A percentile compares a stretch with the other conserved stretches of the same genome.
phyloP scores from a whole-genome alignment of 2,329 filamentous ascomycete genomes.

The Alternaria conjuncta region DNA sequence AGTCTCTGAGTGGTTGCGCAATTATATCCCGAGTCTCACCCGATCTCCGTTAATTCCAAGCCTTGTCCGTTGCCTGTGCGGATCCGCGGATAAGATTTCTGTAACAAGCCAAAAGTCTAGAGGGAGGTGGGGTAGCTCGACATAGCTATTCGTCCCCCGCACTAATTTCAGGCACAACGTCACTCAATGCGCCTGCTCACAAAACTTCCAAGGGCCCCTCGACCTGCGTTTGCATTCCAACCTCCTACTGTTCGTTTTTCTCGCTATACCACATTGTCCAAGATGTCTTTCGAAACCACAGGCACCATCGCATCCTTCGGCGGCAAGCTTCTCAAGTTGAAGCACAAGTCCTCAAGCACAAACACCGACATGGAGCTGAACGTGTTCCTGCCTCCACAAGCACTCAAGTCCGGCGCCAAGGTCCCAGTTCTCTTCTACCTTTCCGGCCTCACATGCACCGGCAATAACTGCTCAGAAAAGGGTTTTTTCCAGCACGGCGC shows the following conservation, averaged over 20 bases:
- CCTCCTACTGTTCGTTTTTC: slow-evolving; percentile 14
- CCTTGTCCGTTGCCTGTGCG: slow-evolving; percentile 33
- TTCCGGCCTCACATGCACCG: slow-evolving; percentile 92
- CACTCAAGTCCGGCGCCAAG: slow-evolving; percentile 62
- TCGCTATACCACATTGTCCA: slow-evolving; percentile 23
- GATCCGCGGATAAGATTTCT: slow-evolving; percentile 43
- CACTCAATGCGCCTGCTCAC: slow-evolving; percentile 31
- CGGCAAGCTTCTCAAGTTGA: slow-evolving; percentile 92
- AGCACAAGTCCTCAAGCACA: slow-evolving; percentile 79
- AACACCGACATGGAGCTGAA: slow-evolving; percentile 91
- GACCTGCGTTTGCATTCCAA: slow-evolving; percentile 16
- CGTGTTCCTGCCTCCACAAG: slow-evolving; percentile 83
- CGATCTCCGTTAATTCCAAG: slow-evolving; percentile 37
- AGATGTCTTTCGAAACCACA: slow-evolving; percentile 81
- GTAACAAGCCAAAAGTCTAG: slow-evolving; percentile 31
- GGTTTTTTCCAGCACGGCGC: slow-evolving; percentile 92
- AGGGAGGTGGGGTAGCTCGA: slow-evolving; percentile 40
- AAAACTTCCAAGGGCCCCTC: slow-evolving; percentile 30
- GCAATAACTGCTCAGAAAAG: slow-evolving; percentile 76
- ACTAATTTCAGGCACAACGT: slow-evolving; percentile 40
- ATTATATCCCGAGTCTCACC: slow-evolving; percentile 44
- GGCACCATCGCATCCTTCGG: slow-evolving; percentile 90
- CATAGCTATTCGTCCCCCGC: slow-evolving; percentile 38
- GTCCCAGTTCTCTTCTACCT: slow-evolving; percentile 91
- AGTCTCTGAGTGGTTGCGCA: slow-evolving; percentile 34